phyloP scores from a whole-genome alignment of 2,329 filamentous ascomycete species.

The Aspergillus sp. region DNA sequence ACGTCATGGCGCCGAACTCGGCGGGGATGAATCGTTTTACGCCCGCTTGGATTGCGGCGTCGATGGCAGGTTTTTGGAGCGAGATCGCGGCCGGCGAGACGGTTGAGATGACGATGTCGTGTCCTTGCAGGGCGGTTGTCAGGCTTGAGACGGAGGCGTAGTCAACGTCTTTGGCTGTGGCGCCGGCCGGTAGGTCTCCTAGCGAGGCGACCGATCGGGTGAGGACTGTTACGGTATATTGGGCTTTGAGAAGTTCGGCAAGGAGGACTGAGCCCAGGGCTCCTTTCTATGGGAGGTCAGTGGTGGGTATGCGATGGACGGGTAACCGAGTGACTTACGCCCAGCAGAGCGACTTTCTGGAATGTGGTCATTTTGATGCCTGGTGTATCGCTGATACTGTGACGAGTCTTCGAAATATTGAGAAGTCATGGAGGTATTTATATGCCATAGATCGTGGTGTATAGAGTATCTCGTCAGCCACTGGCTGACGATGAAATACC shows the following conservation, averaged over 20 bases:
- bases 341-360: conserved; percentile 5
- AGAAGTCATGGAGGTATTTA: too few relatives aligned
- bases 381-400: too few relatives aligned
- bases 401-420: too few relatives aligned
- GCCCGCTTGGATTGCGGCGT: neutral
- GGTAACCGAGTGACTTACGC: neutral
- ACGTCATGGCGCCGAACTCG: conserved; percentile 3
- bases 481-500: too few relatives aligned
- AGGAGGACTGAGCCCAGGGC: conserved; percentile 5
- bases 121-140: neutral
- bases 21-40: conserved; percentile 9
- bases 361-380: neutral
- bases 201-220: neutral
- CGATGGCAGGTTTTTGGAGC: neutral
- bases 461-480: neutral
- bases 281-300: conserved; percentile 2
- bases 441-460: neutral
- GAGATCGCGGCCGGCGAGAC: neutral
- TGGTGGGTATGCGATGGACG: neutral
- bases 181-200: neutral
- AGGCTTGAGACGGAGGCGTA: neutral
- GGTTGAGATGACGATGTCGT: conserved; percentile 3
- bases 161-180: neutral
- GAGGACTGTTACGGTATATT: neutral
- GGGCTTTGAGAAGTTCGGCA: neutral